A percentile compares a stretch with the other conserved stretches of the same genome.
These are phyloP conservation scores for Sordariomycetes sp. DNA, from an alignment of 2,329 filamentous ascomycete species.

Conservation along the genomic window DNA sequence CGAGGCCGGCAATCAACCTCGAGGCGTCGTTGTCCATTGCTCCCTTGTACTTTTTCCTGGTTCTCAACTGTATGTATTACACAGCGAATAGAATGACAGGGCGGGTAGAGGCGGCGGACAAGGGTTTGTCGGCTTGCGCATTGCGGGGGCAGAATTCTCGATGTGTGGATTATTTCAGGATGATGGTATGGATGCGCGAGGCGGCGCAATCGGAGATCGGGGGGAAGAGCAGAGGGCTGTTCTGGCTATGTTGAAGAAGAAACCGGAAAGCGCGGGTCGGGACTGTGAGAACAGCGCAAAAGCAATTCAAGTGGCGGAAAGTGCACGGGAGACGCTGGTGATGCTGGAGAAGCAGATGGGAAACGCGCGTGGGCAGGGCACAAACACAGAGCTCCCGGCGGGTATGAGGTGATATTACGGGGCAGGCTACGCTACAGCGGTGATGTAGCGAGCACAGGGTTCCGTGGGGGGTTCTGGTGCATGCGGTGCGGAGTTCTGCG, in stretches of 20 bases:
- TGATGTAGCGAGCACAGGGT: background rate
- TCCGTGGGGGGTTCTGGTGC: background rate
- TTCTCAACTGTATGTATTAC: background rate
- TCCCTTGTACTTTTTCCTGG: background rate
- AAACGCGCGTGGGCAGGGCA: background rate
- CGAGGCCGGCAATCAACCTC: constrained; percentile 39
- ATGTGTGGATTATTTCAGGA: background rate
- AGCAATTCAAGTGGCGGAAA: background rate
- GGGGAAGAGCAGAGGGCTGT: background rate
- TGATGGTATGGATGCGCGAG: background rate
- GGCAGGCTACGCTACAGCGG: background rate
- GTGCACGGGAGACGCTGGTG: background rate
- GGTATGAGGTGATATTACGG: background rate
- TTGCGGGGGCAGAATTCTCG: background rate
- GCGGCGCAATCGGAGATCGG: background rate
- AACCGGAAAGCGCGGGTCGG: background rate
- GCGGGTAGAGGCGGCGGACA: background rate
- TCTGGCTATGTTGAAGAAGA: background rate
- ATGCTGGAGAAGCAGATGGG: background rate
- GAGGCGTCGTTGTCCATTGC: constrained; percentile 10
- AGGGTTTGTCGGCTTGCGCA: background rate
- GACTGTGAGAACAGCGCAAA: background rate
- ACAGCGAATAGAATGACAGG: background rate
- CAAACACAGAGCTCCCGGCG: background rate
- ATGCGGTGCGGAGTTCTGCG: background rate